A percentile compares a stretch with the other conserved stretches of the same genome.
Evolutionary conservation across 78 protist species (phyloP).

Genomic region (Emiliania huxleyi): DNA sequence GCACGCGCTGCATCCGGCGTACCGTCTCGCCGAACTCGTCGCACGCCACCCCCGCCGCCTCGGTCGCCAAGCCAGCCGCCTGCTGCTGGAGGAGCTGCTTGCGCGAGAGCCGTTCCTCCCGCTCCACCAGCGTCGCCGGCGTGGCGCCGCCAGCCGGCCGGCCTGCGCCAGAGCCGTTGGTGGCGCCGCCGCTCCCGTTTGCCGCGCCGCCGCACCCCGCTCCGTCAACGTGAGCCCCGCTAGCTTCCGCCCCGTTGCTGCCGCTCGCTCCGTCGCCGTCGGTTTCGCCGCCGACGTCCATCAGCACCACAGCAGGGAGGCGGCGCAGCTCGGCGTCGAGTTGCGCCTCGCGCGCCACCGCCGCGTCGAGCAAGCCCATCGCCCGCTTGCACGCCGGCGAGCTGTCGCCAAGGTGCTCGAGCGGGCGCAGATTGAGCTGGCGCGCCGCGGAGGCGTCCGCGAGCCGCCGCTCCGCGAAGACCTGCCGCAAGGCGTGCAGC

Average conservation of each 20-base stretch:
- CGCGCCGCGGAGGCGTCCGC: neutral
- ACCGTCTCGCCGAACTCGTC: neutral
- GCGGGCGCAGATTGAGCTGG: neutral
- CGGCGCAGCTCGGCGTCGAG: neutral
- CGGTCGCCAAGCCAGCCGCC: neutral
- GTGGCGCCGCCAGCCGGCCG: neutral
- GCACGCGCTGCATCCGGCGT: constrained; percentile 23
- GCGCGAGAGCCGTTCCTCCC: neutral
- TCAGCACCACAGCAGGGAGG: neutral
- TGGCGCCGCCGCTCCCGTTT: neutral
- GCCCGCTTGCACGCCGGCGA: neutral
- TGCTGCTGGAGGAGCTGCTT: neutral
- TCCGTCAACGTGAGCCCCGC: neutral
- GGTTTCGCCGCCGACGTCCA: neutral
- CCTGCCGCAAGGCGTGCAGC: neutral
- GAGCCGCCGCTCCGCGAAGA: neutral
- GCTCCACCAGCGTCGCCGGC: neutral
- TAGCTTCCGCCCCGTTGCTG: neutral
- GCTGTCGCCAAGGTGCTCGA: neutral
- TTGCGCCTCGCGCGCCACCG: neutral
- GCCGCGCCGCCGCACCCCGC: neutral
- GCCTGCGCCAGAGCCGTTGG: neutral
- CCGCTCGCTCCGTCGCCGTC: neutral
- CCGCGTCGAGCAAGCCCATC: neutral
- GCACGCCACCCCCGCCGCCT: neutral